Evolutionary conservation across 2,329 filamentous ascomycete genomes (phyloP).

Genomic region (Penicillium occitanis): DNA sequence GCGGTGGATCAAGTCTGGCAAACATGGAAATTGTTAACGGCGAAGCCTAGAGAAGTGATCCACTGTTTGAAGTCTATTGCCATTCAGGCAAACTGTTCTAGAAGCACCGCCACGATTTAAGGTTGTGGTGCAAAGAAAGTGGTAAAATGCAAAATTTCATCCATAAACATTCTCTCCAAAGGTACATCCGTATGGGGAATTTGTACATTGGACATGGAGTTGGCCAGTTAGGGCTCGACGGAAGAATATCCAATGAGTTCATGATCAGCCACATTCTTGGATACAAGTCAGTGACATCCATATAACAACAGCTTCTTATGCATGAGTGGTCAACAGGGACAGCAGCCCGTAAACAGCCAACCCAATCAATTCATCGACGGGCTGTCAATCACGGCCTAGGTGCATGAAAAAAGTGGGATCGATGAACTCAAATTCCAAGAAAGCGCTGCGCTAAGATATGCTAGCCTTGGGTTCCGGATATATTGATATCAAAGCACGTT

Average conservation of each 20-base stretch:
- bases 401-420: not conserved
- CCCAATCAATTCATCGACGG: not conserved
- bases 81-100: not conserved
- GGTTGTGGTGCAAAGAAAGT: not conserved
- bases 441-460: constrained; percentile 9
- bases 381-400: constrained; percentile 7
- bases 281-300: constrained; percentile 10
- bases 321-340: not conserved
- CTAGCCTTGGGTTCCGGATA: not conserved
- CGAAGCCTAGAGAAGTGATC: not conserved
- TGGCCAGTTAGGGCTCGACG: not conserved
- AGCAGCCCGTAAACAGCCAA: not conserved
- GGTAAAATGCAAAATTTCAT: not conserved
- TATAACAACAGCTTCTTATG: not conserved
- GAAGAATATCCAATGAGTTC: constrained; percentile 1
- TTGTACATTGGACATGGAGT: not conserved
- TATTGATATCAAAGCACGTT: constrained; percentile 2
- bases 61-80: not conserved
- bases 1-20: not conserved
- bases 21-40: not conserved
- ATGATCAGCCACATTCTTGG: constrained; percentile 18
- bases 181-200: not conserved
- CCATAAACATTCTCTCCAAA: not conserved
- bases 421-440: constrained; percentile 1
- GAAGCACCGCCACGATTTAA: not conserved